Evolutionary conservation across 2,329 filamentous ascomycete species (phyloP), one percentile per base, ranked within the genome.

Genomic region (Lecanosticta acicola): DNA sequence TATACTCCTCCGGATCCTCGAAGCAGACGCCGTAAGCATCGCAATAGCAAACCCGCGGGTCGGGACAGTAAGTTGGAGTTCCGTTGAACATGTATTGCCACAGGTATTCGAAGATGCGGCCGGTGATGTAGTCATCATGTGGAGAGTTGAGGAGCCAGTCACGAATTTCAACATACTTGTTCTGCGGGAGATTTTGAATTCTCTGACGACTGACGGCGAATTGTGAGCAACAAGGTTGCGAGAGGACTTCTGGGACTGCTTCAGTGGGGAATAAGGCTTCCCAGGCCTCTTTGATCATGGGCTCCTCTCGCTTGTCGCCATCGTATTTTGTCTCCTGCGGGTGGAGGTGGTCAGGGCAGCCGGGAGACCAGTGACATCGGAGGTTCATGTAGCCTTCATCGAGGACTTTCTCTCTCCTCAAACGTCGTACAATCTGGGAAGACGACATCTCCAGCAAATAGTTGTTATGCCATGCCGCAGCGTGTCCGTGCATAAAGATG

Each of bases 1-100:
- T 62, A 41, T 72, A 80, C 41, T 70, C 63, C 2, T 70, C 62
- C 29, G 73, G 68, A 3, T 70, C 70, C 11, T 73, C 76, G 50
- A 82, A 82, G 57, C 81, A 84, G 10, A 78, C 66, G 1, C 80
- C 80, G 37, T 76, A 84, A 3, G 77, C 79, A 45, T 83, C 79
- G 57, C 81, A 84, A 49, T 80, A 80, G 62, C 81, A 84, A 0
- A 75, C 61, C 45, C 76, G 69, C 61, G 79, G 74, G 39, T 67
- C 64, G 1, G 75, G 73, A 51, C 76, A 79, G 43, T 69, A 67
- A 7, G 71, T 59, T 7, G 69, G 66, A n/a, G 67, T 50, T 2
- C 73, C 74, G 0, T 77, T 76, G 59, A 82, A 82, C 10, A 83
- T 70, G 49, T 74, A 78, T 48, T 81, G 78, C 80, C 80, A 83